Conservation (phyloP, 352 stramenopile genomes). For the Phytopythium vexans region DNA sequence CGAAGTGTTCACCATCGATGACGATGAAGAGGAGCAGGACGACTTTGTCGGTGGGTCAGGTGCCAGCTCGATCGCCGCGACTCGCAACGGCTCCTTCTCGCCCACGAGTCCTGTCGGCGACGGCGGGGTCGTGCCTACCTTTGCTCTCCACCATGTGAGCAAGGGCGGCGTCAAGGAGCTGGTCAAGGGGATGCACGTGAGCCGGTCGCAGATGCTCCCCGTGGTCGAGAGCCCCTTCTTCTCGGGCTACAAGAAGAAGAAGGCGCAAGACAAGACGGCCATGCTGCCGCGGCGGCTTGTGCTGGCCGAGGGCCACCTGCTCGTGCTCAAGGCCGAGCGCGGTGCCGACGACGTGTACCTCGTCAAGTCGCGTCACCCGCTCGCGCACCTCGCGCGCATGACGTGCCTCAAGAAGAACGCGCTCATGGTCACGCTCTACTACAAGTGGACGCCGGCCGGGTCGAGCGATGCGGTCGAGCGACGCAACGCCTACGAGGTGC, state of each 20-base stretch:
- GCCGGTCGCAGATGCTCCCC: slow-evolving; percentile 63
- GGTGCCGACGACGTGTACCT: slow-evolving; percentile 70
- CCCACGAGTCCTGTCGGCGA: slow-evolving; percentile 9
- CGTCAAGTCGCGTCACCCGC: slow-evolving; percentile 73
- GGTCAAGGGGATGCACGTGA: slow-evolving; percentile 67
- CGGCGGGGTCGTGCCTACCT: slow-evolving; percentile 8
- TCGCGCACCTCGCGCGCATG: slow-evolving; percentile 77
- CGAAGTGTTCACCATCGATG: slow-evolving; percentile 83
- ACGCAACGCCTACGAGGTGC: slow-evolving; percentile 80
- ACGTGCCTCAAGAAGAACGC: slow-evolving; percentile 89
- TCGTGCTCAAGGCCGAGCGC: slow-evolving; percentile 76
- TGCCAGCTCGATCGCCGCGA: slow-evolving; percentile 27
- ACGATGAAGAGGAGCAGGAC: slow-evolving; percentile 70
- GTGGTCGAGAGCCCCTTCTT: slow-evolving; percentile 77
- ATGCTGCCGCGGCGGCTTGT: slow-evolving; percentile 65
- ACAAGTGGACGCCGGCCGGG: slow-evolving; percentile 59
- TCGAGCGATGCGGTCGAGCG: slow-evolving; percentile 44
- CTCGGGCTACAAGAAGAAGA: slow-evolving; percentile 86
- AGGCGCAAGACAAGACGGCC: slow-evolving; percentile 12
- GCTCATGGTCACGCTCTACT: slow-evolving; percentile 86
- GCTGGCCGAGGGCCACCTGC: slow-evolving; percentile 64
- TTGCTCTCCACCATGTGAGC: slow-evolving; percentile 49
- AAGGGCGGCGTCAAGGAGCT: slow-evolving; percentile 46
- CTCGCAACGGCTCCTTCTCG: slow-evolving; percentile 45
- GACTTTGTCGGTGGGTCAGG: slow-evolving; percentile 31